These are phyloP conservation scores for Trichomonas tenax DNA, from an alignment of 208 protist species.

Conservation along the genomic window DNA sequence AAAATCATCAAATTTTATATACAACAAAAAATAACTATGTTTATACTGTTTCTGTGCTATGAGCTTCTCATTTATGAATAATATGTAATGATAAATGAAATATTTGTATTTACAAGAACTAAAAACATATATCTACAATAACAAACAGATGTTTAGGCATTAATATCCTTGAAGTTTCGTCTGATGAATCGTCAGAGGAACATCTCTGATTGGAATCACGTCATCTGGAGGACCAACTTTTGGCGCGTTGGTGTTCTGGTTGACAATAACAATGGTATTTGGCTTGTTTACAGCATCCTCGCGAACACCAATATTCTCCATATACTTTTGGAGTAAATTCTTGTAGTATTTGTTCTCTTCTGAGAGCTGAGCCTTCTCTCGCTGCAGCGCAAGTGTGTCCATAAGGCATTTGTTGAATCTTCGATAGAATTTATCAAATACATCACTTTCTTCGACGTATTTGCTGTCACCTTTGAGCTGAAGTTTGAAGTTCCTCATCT, in stretches of 20 bases:
- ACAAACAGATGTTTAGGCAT: neutral
- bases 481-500: conserved; percentile 5
- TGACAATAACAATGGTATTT: conserved; percentile 14
- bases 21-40: no score
- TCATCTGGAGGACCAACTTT: neutral
- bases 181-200: neutral
- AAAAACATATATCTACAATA: neutral
- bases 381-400: neutral
- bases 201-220: neutral
- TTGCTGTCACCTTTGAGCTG: conserved; percentile 2
- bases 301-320: neutral
- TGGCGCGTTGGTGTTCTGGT: conserved; percentile 1
- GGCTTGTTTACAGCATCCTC: neutral
- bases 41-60: no score
- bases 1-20: no score
- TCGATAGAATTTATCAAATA: conserved; percentile 7
- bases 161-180: neutral
- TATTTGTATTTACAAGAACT: neutral
- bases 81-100: no score
- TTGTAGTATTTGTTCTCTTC: neutral
- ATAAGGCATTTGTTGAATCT: neutral
- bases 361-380: neutral
- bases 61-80: no score
- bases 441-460: neutral
- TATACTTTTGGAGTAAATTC: neutral